phyloP scores from a whole-genome alignment of 179 eudicot genomes.

The Beta lomatogona region DNA sequence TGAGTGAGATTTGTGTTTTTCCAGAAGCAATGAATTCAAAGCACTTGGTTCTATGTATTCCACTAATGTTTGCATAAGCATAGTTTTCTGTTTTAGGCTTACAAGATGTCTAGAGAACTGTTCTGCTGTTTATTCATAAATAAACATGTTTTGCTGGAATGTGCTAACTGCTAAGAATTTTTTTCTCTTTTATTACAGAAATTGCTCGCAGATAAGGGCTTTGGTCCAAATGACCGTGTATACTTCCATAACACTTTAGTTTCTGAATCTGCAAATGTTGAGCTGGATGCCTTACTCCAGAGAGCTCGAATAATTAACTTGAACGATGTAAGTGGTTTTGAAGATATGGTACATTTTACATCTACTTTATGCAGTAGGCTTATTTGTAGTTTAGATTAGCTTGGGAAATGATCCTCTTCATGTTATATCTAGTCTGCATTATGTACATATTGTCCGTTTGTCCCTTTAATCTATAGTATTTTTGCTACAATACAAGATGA shows the following conservation, averaged over 20 bases:
- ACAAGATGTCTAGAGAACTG: background rate
- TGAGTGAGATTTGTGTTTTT: background rate
- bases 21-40: background rate
- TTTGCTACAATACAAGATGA: background rate
- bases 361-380: background rate
- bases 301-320: slow-evolving; percentile 63
- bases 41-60: background rate
- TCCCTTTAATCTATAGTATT: background rate
- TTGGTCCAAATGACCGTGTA: slow-evolving; percentile 39
- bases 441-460: background rate
- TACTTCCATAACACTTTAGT: slow-evolving; percentile 34
- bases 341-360: background rate
- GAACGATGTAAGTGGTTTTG: slow-evolving; percentile 57
- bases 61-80: background rate
- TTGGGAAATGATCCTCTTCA: background rate
- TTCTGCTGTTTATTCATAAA: too few species aligned
- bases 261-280: slow-evolving; percentile 35
- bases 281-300: slow-evolving; percentile 55
- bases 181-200: slow-evolving; percentile 38
- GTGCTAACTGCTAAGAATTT: slow-evolving; percentile 11
- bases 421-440: background rate
- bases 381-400: background rate
- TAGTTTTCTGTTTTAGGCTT: background rate
- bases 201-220: slow-evolving; percentile 53
- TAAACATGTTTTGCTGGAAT: slow-evolving; percentile 2